These are phyloP conservation scores for Phylloboletellus chloephorus DNA, from an alignment of 1,284 basidiomycete species.

Conservation along the genomic window DNA sequence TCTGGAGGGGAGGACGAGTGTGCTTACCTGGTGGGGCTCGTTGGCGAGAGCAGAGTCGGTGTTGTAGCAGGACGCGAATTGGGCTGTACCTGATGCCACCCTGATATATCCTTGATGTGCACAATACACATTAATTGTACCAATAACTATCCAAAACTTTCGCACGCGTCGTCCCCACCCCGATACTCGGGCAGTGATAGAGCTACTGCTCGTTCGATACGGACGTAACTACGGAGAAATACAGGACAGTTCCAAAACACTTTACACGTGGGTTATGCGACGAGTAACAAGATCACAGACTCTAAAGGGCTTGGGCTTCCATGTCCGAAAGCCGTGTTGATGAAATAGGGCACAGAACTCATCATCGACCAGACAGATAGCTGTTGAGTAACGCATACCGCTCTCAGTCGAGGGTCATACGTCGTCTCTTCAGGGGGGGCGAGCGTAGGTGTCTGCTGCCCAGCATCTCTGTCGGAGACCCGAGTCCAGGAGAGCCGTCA, in stretches of 20 bases:
- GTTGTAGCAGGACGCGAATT: slow-evolving; percentile 15
- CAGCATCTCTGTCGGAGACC: slow-evolving; percentile 25
- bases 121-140: slow-evolving; percentile 17
- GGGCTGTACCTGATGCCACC: slow-evolving; percentile 22
- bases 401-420: slow-evolving; percentile 31
- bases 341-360: slow-evolving; percentile 16
- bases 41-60: background rate
- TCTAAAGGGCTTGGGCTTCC: slow-evolving; percentile 6
- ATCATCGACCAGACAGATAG: slow-evolving; percentile 13
- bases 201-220: slow-evolving; percentile 3
- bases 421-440: slow-evolving; percentile 43
- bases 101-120: slow-evolving; percentile 29
- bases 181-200: background rate
- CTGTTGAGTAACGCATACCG: slow-evolving; percentile 1
- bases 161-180: slow-evolving; percentile 18
- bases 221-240: slow-evolving; percentile 17
- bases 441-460: slow-evolving; percentile 22
- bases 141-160: slow-evolving; percentile 18
- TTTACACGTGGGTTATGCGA: slow-evolving; percentile 32
- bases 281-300: slow-evolving; percentile 13
- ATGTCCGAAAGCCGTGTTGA: slow-evolving; percentile 12
- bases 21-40: slow-evolving; percentile 7
- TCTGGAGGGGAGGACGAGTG: background rate
- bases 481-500: slow-evolving; percentile 16
- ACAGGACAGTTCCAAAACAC: slow-evolving; percentile 29